Evolutionary conservation across 257 asterid genomes (phyloP), one percentile per base, ranked within the genome.

Genomic region (Penstemon newberryi): DNA sequence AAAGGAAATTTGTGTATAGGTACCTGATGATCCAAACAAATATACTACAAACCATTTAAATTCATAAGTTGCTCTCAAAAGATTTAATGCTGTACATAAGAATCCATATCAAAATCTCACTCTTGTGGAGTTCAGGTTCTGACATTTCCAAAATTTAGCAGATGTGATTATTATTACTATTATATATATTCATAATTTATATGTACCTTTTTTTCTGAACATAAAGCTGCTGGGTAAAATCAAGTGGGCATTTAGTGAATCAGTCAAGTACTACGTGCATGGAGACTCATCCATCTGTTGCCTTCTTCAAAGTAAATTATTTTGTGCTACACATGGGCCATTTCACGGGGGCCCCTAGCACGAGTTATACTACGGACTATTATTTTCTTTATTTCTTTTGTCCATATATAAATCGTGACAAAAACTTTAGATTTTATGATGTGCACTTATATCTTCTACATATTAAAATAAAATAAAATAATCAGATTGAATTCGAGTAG

Each of bases 241-340:
- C 67, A 73, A 69, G 66, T 73, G 82, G 73, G 63, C 79, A 78
- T 73, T 66, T 63, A 68, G 68, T 67, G 65, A 25, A 25, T 25
- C 33, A 25, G 33, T 25, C 33, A 58, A 51, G n/a, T 42, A 6
- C 62, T 71, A 57, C 70, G 7, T 51, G 57, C 53, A 66, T 12
- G 50, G 52, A 49, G 10, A 36, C 43, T 8, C 74, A 63, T 41
- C 51, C 46, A n/a, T 70, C 52, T 52, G 37, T 74, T 60, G 73
- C 61, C 51, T 68, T 68, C 44, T 51, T 67, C 55, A 11, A 44
- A 69, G 2, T 41, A 39, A 54, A 62, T 63, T 44, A 15, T 58
- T 40, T 8, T 55, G 10, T 8, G 38, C 68, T 13, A 75, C 84
- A 76, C 86, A 70, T 73, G 80, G 71, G 78, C 70, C 74, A 68